Base-by-base conservation (phyloP, 176 grass and related monocot species). In the Coix lacrymajobi region DNA sequence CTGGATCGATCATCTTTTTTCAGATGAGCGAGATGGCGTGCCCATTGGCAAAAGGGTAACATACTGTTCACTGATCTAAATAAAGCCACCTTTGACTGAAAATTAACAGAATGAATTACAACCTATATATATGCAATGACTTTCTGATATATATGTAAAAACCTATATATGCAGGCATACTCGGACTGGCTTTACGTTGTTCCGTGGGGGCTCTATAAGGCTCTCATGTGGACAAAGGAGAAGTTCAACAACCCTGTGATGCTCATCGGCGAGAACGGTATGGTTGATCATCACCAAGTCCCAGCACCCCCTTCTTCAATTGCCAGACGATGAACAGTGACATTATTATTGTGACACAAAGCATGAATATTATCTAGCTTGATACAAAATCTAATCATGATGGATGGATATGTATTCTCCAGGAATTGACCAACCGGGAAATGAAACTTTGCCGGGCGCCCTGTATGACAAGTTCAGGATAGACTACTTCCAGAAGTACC, bases 141-240 rank as follows among this genome's bases (percentile, higher is more conserved):
- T 38, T 61, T 33, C 16, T 82, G 6, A 46, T 31, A 26, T 52
- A 16, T 20, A 45, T 8, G 20, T 56, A 86, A 88, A 73, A 57
- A 11, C 11, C 11, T 66, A 19, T n/a, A n/a, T n/a, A n/a, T 77
- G 36, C 88, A 97, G 90, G 92, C 81, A 1, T 22, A 92, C 81
- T 97, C 95, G 1, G 45, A 85, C 1, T 94, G 95, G 95, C 77
- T 97, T 30, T 97, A 97, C 44, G 89, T 92, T 43, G 92, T 97
- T 66, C 92, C 92, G 13, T 94, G 92, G 95, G 95, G 95, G 5
- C 84, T 97, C 41, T 97, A 97, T 84, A 97, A 92, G 44, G 95
- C 95, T 11, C 74, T 97, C 26, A 85, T 87, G 7, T 92, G 94
- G 80, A 87, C 94, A 15, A 97, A 97, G 66, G 88, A 92, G 76